Conservation (phyloP, 1,284 basidiomycete genomes). For the Hortiboletus rubellus region DNA sequence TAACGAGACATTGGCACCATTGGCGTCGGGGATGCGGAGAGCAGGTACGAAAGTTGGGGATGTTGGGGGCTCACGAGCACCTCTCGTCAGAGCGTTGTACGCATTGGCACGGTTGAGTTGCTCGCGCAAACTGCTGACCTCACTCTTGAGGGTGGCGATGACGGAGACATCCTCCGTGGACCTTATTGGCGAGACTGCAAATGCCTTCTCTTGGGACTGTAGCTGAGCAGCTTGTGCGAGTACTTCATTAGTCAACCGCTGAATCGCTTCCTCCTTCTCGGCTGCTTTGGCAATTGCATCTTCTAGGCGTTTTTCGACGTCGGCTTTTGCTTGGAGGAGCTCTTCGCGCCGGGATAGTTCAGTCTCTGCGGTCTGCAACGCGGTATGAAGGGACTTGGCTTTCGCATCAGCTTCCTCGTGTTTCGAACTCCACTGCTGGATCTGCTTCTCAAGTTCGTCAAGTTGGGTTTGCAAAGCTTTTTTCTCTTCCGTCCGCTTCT, state of each 20-base stretch:
- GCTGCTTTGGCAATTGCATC: conserved; percentile 72
- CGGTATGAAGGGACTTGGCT: conserved; percentile 72
- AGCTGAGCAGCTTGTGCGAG: conserved; percentile 73
- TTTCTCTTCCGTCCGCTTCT: conserved; percentile 90
- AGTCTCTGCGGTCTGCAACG: conserved; percentile 72
- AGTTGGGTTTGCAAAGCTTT: conserved; percentile 82
- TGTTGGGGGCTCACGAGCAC: conserved; percentile 68
- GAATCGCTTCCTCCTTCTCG: conserved; percentile 86
- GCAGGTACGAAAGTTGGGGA: conserved; percentile 82
- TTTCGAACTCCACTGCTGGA: conserved; percentile 82
- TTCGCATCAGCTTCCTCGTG: conserved; percentile 88
- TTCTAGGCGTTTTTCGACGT: conserved; percentile 81
- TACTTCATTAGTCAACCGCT: conserved; percentile 79
- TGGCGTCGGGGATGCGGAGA: conserved; percentile 58
- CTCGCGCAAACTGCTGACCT: conserved; percentile 89
- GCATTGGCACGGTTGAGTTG: conserved; percentile 95
- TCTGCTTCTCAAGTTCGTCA: conserved; percentile 78
- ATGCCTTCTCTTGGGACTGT: conserved; percentile 74
- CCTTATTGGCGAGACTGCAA: conserved; percentile 60
- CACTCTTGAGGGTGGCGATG: conserved; percentile 86
- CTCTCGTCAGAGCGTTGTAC: conserved; percentile 78
- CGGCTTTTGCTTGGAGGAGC: conserved; percentile 73
- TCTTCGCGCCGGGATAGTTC: conserved; percentile 78
- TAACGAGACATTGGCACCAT: conserved; percentile 42
- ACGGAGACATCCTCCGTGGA: conserved; percentile 82